Conservation (phyloP, 2,329 filamentous ascomycete genomes). For the Epichloe elymi region DNA sequence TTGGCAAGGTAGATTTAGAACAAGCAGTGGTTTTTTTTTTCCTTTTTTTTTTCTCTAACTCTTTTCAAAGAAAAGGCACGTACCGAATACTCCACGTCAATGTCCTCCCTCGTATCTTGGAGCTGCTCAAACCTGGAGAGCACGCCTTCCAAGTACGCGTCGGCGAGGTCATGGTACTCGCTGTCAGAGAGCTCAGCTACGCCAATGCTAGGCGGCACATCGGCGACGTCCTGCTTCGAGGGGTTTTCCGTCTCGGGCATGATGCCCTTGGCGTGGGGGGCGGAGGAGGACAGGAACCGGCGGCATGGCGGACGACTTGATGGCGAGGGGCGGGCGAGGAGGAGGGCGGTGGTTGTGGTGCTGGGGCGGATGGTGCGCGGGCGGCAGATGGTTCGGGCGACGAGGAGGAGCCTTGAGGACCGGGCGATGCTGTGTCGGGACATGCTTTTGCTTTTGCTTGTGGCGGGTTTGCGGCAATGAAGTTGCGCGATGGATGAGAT, state of each 20-base stretch:
- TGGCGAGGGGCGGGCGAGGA: conserved; percentile 1
- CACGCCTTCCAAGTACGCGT: conserved; percentile 54
- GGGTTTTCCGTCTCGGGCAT: conserved; percentile 47
- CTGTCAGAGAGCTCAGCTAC: conserved; percentile 53
- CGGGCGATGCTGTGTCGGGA: conserved; percentile 21
- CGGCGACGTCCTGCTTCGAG: conserved; percentile 26
- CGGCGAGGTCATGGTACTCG: conserved; percentile 66
- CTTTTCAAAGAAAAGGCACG: conserved; percentile 18
- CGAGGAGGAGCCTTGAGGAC: conserved; percentile 24
- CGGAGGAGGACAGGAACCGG: conserved; percentile 18
- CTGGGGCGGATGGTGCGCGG: conserved; percentile 12
- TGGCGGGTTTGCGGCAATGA: neutral
- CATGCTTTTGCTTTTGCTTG: conserved; percentile 11
- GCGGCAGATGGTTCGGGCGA: conserved; percentile 20
- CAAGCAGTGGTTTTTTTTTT: conserved; percentile 1
- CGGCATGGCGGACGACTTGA: neutral
- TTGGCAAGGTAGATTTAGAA: neutral
- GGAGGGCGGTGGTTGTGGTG: neutral
- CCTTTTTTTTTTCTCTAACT: neutral
- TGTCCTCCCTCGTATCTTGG: conserved; percentile 58
- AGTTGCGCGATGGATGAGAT: neutral
- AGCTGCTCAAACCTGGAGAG: conserved; percentile 53
- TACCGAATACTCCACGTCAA: conserved; percentile 87
- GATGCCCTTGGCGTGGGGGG: conserved; percentile 32
- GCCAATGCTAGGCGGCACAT: conserved; percentile 26